Conservation (phyloP, 2,329 filamentous ascomycete species). For the Remersonia thermophila region DNA sequence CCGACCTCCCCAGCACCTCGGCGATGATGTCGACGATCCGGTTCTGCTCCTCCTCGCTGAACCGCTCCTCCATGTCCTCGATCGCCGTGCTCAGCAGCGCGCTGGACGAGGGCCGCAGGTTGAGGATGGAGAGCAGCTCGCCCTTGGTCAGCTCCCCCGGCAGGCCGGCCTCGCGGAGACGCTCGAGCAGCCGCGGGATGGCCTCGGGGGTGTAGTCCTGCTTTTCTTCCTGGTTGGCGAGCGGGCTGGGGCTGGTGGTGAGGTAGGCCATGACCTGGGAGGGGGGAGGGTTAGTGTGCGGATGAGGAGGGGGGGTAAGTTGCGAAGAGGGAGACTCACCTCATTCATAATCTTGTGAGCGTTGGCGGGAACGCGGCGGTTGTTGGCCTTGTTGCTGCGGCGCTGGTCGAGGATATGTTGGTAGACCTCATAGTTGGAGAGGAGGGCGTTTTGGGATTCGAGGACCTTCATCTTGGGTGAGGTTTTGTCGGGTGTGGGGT, state of each 20-base stretch:
- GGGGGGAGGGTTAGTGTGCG: constrained; percentile 4
- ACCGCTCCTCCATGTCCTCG: constrained; percentile 52
- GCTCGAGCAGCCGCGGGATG: constrained; percentile 41
- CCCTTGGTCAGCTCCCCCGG: constrained; percentile 52
- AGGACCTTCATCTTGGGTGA: constrained; percentile 50
- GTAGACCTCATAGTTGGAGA: constrained; percentile 65
- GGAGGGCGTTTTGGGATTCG: constrained; percentile 54
- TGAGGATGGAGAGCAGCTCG: constrained; percentile 56
- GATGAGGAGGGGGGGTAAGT: background rate
- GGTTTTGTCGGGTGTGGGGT: background rate
- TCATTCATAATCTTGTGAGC: constrained; percentile 51
- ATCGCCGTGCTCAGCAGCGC: constrained; percentile 50
- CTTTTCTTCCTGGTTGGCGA: constrained; percentile 40
- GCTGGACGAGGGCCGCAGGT: constrained; percentile 46
- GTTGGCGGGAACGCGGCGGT: constrained; percentile 42
- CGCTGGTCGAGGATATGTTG: constrained; percentile 48
- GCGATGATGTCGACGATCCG: constrained; percentile 44
- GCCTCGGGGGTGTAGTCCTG: constrained; percentile 35
- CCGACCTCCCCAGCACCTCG: constrained; percentile 45
- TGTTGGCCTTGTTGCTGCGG: constrained; percentile 36
- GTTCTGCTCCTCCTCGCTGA: constrained; percentile 45
- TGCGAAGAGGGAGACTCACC: constrained; percentile 29
- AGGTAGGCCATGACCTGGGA: constrained; percentile 51
- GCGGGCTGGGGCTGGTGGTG: constrained; percentile 39
- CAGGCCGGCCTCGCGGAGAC: constrained; percentile 28